Conservation (phyloP, 495 filamentous ascomycete species). For the Talaromyces wortmannii region DNA sequence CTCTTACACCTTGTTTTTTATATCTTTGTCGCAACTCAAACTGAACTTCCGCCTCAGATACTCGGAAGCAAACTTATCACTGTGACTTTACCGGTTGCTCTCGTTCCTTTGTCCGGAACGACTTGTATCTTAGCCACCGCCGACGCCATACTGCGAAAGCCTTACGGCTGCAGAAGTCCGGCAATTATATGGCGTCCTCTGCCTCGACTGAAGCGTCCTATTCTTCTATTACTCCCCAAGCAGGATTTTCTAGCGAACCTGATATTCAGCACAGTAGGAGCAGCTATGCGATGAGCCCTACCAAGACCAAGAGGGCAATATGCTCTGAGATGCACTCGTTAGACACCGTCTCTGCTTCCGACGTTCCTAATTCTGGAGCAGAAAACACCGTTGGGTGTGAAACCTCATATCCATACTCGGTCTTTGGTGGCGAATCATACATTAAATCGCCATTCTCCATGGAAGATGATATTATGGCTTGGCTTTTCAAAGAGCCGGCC, state of each 20-base stretch:
- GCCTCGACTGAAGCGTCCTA: slow-evolving; percentile 3
- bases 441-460: slow-evolving; percentile 84
- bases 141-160: slow-evolving; percentile 92
- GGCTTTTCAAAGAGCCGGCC: slow-evolving; percentile 69
- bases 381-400: slow-evolving; percentile 51
- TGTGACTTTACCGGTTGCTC: slow-evolving; percentile 92
- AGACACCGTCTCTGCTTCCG: too few species aligned
- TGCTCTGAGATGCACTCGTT: slow-evolving; percentile 14
- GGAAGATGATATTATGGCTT: slow-evolving; percentile 87
- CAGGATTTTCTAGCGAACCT: slow-evolving; percentile 7
- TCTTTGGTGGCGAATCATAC: slow-evolving; percentile 73
- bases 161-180: slow-evolving; percentile 88
- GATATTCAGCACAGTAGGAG: slow-evolving; percentile 8
- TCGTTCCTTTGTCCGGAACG: slow-evolving; percentile 88
- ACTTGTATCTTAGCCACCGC: slow-evolving; percentile 86
- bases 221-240: slow-evolving; percentile 11
- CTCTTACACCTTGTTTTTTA: background rate
- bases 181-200: background rate
- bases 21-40: too few species aligned
- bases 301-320: slow-evolving; percentile 1
- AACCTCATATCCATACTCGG: slow-evolving; percentile 67
- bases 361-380: slow-evolving; percentile 25
- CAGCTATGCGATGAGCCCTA: slow-evolving; percentile 12
- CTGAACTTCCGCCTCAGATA: too few species aligned
- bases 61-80: slow-evolving; percentile 89